Evolutionary conservation across 768 basidiomycete genomes (phyloP).

Genomic region (Trichaptum fuscoviolaceum): DNA sequence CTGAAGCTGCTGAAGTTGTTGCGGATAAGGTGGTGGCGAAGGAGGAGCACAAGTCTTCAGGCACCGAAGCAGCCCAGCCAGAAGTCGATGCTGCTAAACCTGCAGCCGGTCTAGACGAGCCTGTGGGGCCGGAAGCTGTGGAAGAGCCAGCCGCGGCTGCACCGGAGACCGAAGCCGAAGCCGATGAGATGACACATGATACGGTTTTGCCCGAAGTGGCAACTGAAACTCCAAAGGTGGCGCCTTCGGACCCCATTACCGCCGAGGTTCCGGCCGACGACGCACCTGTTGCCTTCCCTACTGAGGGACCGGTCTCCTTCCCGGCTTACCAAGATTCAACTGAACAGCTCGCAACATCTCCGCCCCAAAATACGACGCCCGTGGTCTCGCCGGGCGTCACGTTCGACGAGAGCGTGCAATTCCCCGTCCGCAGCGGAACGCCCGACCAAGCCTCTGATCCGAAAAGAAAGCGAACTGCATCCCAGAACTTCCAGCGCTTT

Average conservation of each 20-base stretch:
- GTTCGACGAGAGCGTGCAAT: constrained; percentile 49
- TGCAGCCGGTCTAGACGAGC: constrained; percentile 23
- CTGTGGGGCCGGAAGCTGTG: constrained; percentile 13
- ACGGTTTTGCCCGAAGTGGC: neutral
- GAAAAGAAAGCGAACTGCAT: constrained; percentile 75
- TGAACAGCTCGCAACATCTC: constrained; percentile 28
- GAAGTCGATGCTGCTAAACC: constrained; percentile 15
- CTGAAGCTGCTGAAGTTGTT: constrained; percentile 13
- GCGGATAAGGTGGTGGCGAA: constrained; percentile 5
- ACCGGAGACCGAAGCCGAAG: constrained; percentile 7
- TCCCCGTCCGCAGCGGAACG: constrained; percentile 58
- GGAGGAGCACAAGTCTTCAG: neutral
- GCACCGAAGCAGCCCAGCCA: constrained; percentile 4
- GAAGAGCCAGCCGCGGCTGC: constrained; percentile 6
- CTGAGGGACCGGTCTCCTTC: constrained; percentile 27
- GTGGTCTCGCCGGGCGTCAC: constrained; percentile 47
- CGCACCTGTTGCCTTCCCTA: constrained; percentile 30
- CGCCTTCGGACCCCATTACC: constrained; percentile 2
- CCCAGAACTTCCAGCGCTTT: constrained; percentile 81
- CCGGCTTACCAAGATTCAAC: constrained; percentile 25
- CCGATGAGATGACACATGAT: neutral
- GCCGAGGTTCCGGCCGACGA: constrained; percentile 10
- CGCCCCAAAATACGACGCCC: constrained; percentile 13
- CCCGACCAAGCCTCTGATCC: constrained; percentile 71
- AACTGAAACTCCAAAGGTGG: constrained; percentile 1